Percentiles rank a stretch among this genome's conserved stretches.
Conservation (phyloP, 2,329 filamentous ascomycete genomes). For the Fusarium ramigenum region DNA sequence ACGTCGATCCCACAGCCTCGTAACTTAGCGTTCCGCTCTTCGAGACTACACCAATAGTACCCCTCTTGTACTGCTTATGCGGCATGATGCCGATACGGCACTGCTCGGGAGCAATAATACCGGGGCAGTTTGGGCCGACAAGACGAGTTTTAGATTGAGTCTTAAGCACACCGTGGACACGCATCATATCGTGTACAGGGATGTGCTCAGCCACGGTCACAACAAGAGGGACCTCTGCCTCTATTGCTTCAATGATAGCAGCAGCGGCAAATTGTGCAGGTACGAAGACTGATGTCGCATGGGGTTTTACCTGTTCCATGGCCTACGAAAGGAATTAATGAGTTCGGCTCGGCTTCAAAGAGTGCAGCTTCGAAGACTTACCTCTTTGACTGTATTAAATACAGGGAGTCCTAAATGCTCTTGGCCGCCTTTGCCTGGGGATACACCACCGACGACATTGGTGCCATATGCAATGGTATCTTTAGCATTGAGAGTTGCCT, state of each 20-base stretch:
- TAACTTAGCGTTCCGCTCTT: constrained; percentile 85
- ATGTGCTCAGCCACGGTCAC: constrained; percentile 85
- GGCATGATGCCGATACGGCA: constrained; percentile 62
- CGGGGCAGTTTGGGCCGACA: constrained; percentile 81
- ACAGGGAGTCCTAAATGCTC: constrained; percentile 49
- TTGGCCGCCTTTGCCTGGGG: constrained; percentile 48
- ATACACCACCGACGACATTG: constrained; percentile 51
- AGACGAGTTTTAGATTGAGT: constrained; percentile 77
- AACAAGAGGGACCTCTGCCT: constrained; percentile 80
- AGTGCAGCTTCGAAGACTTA: background rate
- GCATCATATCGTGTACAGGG: constrained; percentile 79
- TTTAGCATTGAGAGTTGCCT: constrained; percentile 51
- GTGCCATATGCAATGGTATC: constrained; percentile 53
- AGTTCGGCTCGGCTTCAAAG: no score
- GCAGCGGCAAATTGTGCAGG: constrained; percentile 72
- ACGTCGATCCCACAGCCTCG: constrained; percentile 79
- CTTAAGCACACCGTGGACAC: constrained; percentile 73
- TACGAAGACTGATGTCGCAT: constrained; percentile 79
- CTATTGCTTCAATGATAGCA: constrained; percentile 79
- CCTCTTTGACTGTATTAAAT: constrained; percentile 48
- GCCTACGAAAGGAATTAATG: constrained; percentile 42
- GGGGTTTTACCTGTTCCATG: constrained; percentile 55
- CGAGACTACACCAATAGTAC: constrained; percentile 77
- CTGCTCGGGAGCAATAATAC: constrained; percentile 78
- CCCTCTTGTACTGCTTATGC: constrained; percentile 57